Evolutionary conservation across 2,329 filamentous ascomycete genomes (phyloP), one percentile per base, ranked within the genome.

Genomic region (Epichloe bromicola): DNA sequence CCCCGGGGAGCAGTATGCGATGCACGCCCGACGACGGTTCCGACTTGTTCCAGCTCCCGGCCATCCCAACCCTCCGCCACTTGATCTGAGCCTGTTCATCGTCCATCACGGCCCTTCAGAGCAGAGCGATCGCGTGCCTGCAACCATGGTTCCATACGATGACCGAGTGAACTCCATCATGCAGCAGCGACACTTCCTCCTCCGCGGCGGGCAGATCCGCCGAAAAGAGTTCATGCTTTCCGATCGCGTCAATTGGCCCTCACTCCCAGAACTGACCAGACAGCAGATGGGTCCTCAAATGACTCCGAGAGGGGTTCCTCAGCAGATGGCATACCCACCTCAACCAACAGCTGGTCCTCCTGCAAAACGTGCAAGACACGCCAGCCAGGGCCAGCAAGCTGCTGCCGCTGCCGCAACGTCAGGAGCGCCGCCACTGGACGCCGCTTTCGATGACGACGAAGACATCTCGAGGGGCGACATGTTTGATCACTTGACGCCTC

Each of bases 201-300:
- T 85, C 67, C 77, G 74, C 50, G 85, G 87, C 57, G 91, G 89
- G 6, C 86, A 90, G 60, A 82, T 95, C 43, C 79, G 84, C 52
- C 84, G 88, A 59, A 95, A 95, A 63, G 89, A 96, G 61, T 97
- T 97, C 63, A 94, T 96, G 83, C 76, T 97, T 19, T 82, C 86
- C 47, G 93, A 97, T 67, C 82, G 88, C 40, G 78, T 82, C 57
- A 94, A 88, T 69, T 97, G 91, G 90, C 91, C 93, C 3, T 82
- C 83, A 23, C 85, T 97, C 53, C 80, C 80, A 43, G 75, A 74
- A 51, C 68, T 67, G n/a, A 67, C 66, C 3, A 65, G 67, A 34
- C 67, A 80, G 64, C 71, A 75, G 54, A 68, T 80, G 69, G 72
- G 73, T 58, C 63, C 75, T 50, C 63, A 71, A 51, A 67, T 67